Conservation (phyloP, 2,329 filamentous ascomycete genomes). For the Fusarium sp. region DNA sequence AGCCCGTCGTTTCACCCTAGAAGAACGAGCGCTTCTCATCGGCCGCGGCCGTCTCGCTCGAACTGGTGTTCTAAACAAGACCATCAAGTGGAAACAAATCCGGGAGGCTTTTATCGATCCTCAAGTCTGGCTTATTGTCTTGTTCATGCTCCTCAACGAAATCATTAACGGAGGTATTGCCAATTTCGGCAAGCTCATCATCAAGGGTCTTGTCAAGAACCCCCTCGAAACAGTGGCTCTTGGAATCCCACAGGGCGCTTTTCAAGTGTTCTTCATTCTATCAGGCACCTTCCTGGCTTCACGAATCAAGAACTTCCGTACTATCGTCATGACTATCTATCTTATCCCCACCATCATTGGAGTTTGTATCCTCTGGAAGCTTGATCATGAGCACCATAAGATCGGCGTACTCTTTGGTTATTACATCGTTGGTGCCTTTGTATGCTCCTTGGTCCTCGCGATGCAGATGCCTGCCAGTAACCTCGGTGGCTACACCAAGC, state of each 20-base stretch:
- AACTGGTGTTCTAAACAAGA: conserved; percentile 56
- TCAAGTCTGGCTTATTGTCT: conserved; percentile 59
- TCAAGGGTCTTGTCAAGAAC: conserved; percentile 54
- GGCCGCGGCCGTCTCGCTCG: conserved; percentile 64
- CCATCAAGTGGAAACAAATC: conserved; percentile 58
- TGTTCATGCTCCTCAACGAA: conserved; percentile 65
- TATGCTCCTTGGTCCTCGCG: conserved; percentile 60
- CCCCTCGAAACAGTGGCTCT: conserved; percentile 54
- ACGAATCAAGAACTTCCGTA: conserved; percentile 56
- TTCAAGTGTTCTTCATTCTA: conserved; percentile 61
- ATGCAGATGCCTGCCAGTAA: conserved; percentile 61
- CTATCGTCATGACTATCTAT: conserved; percentile 59
- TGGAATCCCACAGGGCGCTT: conserved; percentile 61
- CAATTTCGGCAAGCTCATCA: conserved; percentile 62
- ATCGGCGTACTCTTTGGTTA: conserved; percentile 59
- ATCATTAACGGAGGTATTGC: conserved; percentile 61
- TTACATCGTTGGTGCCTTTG: conserved; percentile 59
- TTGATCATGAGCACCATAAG: conserved; percentile 49
- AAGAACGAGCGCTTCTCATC: conserved; percentile 58
- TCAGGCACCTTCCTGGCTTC: conserved; percentile 60
- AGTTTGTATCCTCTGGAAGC: conserved; percentile 57
- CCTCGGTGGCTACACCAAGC: conserved; percentile 57
- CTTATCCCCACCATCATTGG: conserved; percentile 59
- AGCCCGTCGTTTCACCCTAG: conserved; percentile 31
- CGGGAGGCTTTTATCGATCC: conserved; percentile 57